Evolutionary conservation across 805 yeast genomes (phyloP).

Genomic region (Zygosaccharomyces pseudorouxii): DNA sequence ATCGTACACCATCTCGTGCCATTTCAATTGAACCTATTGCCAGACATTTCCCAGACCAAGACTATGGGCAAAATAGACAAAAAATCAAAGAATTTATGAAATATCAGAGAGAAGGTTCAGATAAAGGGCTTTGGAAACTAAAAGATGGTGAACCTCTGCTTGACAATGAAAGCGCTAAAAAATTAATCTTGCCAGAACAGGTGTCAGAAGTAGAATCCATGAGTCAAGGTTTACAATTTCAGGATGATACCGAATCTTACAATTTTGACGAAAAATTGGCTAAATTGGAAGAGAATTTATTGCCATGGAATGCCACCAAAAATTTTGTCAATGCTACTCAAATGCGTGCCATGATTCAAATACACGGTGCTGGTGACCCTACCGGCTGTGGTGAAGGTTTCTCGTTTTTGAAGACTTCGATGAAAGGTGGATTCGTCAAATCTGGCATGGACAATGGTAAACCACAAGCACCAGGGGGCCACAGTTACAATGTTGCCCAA

Average conservation of each 20-base stretch:
- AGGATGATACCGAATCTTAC: conserved; percentile 73
- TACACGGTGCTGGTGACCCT: conserved; percentile 93
- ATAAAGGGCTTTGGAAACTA: conserved; percentile 92
- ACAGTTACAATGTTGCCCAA: conserved; percentile 71
- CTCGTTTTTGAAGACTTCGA: conserved; percentile 83
- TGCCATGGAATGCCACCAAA: conserved; percentile 92
- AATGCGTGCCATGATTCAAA: conserved; percentile 93
- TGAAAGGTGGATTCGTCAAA: conserved; percentile 82
- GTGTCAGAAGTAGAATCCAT: conserved; percentile 79
- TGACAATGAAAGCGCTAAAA: conserved; percentile 65
- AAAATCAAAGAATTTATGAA: conserved; percentile 96
- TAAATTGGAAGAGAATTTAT: conserved; percentile 74
- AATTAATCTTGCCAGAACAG: conserved; percentile 92
- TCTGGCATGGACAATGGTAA: conserved; percentile 35
- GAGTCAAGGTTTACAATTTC: conserved; percentile 86
- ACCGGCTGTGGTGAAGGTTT: conserved; percentile 87
- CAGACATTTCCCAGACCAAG: conserved; percentile 92
- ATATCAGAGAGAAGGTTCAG: conserved; percentile 88
- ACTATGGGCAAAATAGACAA: conserved; percentile 95
- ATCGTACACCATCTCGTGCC: conserved; percentile 66
- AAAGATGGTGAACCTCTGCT: conserved; percentile 65
- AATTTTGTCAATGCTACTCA: conserved; percentile 92
- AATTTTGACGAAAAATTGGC: conserved; percentile 45
- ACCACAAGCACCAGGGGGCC: conserved; percentile 49
- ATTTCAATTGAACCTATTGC: conserved; percentile 83